Conservation (phyloP, 371 early-diverging fungal genomes). For the Mortierella sp. region DNA sequence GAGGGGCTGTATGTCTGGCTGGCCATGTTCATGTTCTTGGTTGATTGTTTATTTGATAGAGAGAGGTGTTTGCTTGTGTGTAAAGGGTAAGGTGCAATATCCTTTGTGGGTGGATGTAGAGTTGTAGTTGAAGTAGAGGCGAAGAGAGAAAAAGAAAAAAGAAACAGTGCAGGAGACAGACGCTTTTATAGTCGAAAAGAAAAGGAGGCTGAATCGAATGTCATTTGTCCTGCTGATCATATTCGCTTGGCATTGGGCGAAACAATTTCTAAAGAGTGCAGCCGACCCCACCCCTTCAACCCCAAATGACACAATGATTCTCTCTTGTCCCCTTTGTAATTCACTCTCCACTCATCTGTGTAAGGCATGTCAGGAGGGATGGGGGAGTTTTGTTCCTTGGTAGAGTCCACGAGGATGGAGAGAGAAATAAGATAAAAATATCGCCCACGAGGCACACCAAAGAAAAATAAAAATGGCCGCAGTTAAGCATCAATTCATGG, state of each 20-base stretch:
- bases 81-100: neutral
- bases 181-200: neutral
- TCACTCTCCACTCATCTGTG: neutral
- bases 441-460: neutral
- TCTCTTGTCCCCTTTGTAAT: neutral
- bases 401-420: neutral
- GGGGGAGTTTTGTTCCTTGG: neutral
- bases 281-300: neutral
- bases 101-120: neutral
- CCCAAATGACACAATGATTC: conserved; percentile 4
- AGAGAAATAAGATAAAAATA: neutral
- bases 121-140: neutral
- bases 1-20: conserved; percentile 23
- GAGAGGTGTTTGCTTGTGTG: neutral
- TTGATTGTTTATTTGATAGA: neutral
- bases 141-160: neutral
- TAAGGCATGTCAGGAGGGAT: neutral
- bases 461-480: neutral
- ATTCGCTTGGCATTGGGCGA: neutral
- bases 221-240: neutral
- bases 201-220: neutral
- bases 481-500: neutral
- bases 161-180: neutral
- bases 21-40: conserved; percentile 12
- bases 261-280: neutral